These are phyloP conservation scores for Pythium utonaiense DNA, from an alignment of 352 stramenopile genomes.

Conservation along the genomic window DNA sequence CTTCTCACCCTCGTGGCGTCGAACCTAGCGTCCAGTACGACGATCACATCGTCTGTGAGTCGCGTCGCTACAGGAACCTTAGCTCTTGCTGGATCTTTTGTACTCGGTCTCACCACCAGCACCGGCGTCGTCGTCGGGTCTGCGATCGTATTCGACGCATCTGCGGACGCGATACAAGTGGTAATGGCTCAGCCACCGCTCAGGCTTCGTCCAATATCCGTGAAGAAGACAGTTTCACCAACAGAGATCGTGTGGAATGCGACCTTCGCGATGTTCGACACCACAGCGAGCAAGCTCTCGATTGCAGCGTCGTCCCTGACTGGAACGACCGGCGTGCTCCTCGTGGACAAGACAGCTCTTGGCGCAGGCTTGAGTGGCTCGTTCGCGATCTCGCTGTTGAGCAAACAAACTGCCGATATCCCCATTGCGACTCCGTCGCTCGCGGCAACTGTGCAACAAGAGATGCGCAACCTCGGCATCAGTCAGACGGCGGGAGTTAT, in stretches of 20 bases:
- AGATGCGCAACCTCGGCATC: slow-evolving; percentile 14
- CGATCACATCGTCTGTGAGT: slow-evolving; percentile 18
- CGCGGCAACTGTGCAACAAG: slow-evolving; percentile 6
- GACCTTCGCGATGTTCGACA: slow-evolving; percentile 34
- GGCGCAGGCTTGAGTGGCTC: slow-evolving; percentile 17
- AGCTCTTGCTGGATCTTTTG: slow-evolving; percentile 24
- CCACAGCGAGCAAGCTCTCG: slow-evolving; percentile 9
- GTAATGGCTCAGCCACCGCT: slow-evolving; percentile 16
- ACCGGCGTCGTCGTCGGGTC: slow-evolving; percentile 1
- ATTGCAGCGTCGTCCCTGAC: slow-evolving; percentile 20
- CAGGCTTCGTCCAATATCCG: slow-evolving; percentile 14
- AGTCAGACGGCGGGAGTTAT: slow-evolving; percentile 4
- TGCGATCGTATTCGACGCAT: slow-evolving; percentile 16
- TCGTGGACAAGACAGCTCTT: slow-evolving; percentile 22
- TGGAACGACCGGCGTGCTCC: slow-evolving; percentile 20
- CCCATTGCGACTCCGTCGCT: not conserved
- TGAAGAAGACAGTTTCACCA: slow-evolving; percentile 22
- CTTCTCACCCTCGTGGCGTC: slow-evolving; percentile 18
- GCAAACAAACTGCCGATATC: slow-evolving; percentile 7
- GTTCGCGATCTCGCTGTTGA: slow-evolving; percentile 22
- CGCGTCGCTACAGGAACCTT: slow-evolving; percentile 12
- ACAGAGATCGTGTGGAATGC: slow-evolving; percentile 29
- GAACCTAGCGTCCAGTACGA: slow-evolving; percentile 15
- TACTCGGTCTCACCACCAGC: slow-evolving; percentile 18
- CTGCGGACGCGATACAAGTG: slow-evolving; percentile 7